phyloP scores from a whole-genome alignment of 495 filamentous ascomycete species.

The Penicillium pancosmium region DNA sequence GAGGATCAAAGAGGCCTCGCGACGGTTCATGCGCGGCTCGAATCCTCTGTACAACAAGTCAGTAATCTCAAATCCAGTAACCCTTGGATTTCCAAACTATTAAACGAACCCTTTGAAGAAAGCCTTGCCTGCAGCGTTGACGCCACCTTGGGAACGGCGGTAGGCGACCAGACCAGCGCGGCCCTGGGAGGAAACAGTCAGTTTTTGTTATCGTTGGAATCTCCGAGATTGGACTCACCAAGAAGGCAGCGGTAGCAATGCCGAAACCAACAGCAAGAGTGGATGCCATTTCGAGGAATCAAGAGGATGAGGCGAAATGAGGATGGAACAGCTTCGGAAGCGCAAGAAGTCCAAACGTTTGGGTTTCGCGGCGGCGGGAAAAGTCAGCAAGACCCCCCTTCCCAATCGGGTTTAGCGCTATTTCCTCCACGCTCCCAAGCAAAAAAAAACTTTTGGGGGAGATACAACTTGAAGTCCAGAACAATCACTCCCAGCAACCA shows the following conservation, averaged over 20 bases:
- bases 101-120: slow-evolving; percentile 81
- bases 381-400: slow-evolving; percentile 32
- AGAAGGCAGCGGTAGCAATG: slow-evolving; percentile 74
- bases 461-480: slow-evolving; percentile 19
- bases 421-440: slow-evolving; percentile 33
- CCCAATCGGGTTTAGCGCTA: slow-evolving; percentile 34
- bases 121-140: slow-evolving; percentile 77
- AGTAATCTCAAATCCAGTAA: background rate
- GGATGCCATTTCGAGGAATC: slow-evolving; percentile 65
- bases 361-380: slow-evolving; percentile 20
- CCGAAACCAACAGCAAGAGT: slow-evolving; percentile 77
- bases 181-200: slow-evolving; percentile 58
- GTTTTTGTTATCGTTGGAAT: slow-evolving; percentile 4
- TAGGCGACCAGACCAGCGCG: slow-evolving; percentile 88
- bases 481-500: slow-evolving; percentile 33
- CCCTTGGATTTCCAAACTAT: background rate
- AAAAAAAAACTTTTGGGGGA: slow-evolving; percentile 36
- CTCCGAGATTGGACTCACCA: slow-evolving; percentile 52
- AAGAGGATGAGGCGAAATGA: slow-evolving; percentile 6
- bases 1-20: slow-evolving; percentile 89
- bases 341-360: slow-evolving; percentile 6
- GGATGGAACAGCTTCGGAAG: slow-evolving; percentile 9
- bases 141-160: slow-evolving; percentile 76
- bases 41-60: slow-evolving; percentile 61
- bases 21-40: slow-evolving; percentile 87